phyloP scores from a whole-genome alignment of 1,284 basidiomycete species.

The Hymenochaete sp. region DNA sequence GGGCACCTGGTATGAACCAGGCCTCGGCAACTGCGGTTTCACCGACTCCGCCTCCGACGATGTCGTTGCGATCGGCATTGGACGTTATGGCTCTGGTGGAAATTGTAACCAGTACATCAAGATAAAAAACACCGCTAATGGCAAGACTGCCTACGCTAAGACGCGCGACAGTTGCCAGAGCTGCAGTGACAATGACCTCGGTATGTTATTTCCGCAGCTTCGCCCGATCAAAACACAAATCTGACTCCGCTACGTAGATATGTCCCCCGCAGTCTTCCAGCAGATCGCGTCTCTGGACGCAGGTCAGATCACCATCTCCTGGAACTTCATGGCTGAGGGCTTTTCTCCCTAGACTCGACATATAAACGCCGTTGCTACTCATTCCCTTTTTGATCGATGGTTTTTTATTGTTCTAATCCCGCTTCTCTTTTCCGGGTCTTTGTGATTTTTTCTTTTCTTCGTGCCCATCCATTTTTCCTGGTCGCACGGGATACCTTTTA shows the following conservation, averaged over 20 bases:
- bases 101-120: conserved; percentile 18
- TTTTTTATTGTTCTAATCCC: background rate
- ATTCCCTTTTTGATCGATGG: background rate
- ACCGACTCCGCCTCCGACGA: conserved; percentile 12
- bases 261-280: conserved; percentile 19
- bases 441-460: background rate
- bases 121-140: conserved; percentile 29
- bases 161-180: conserved; percentile 31
- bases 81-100: conserved; percentile 13
- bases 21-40: conserved; percentile 16
- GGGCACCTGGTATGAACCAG: conserved; percentile 18
- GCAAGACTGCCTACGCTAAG: conserved; percentile 25
- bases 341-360: conserved; percentile 9
- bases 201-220: conserved; percentile 21
- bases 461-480: no score
- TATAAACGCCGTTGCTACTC: background rate
- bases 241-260: conserved; percentile 11
- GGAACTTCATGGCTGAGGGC: conserved; percentile 18
- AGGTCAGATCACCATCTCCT: conserved; percentile 18
- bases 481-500: no score
- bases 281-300: conserved; percentile 16
- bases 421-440: background rate
- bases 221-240: no score
- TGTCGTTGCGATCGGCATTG: conserved; percentile 15
- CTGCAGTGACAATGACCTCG: conserved; percentile 29